Percentiles rank a stretch among this genome's conserved stretches.
These are phyloP conservation scores for Boletellus ananas DNA, from an alignment of 768 basidiomycete species.

Conservation along the genomic window DNA sequence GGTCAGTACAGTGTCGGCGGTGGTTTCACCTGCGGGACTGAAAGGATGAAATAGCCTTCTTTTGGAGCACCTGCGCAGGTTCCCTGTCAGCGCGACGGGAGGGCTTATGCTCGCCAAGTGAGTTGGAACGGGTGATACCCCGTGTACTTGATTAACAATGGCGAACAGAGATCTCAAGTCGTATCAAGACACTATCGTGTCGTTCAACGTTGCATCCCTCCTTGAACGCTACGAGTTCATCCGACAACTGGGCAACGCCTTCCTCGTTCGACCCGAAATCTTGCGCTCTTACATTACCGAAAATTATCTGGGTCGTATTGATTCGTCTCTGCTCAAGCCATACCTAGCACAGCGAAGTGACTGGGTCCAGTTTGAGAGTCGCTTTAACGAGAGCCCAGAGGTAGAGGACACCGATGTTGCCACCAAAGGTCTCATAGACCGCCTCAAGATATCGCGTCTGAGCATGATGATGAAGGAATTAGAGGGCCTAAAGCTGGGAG, in stretches of 20 bases:
- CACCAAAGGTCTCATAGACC: constrained; percentile 50
- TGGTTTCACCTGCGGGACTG: constrained; percentile 5
- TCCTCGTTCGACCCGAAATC: constrained; percentile 93
- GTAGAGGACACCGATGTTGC: constrained; percentile 38
- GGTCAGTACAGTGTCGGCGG: constrained; percentile 38
- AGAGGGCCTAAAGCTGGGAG: constrained; percentile 59
- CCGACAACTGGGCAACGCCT: constrained; percentile 93
- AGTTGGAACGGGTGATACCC: constrained; percentile 25
- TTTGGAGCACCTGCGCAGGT: constrained; percentile 92
- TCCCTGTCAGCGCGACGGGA: constrained; percentile 94
- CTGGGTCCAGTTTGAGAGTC: constrained; percentile 82
- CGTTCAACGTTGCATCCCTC: constrained; percentile 79
- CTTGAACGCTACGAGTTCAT: constrained; percentile 98
- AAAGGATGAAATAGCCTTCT: constrained; percentile 54
- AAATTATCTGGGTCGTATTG: constrained; percentile 89
- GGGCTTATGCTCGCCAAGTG: constrained; percentile 98
- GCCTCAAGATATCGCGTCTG: constrained; percentile 62
- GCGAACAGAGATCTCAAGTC: constrained; percentile 82
- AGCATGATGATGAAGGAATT: constrained; percentile 88
- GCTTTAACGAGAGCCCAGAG: constrained; percentile 61
- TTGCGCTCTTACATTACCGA: constrained; percentile 95
- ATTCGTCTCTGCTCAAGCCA: constrained; percentile 78
- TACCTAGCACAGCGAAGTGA: constrained; percentile 90
- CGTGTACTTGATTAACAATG: not conserved
- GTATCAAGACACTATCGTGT: constrained; percentile 86